Percentiles rank a stretch among this genome's conserved stretches.
Evolutionary conservation across 106 monocot species (phyloP).

Genomic region (Allium sativum): DNA sequence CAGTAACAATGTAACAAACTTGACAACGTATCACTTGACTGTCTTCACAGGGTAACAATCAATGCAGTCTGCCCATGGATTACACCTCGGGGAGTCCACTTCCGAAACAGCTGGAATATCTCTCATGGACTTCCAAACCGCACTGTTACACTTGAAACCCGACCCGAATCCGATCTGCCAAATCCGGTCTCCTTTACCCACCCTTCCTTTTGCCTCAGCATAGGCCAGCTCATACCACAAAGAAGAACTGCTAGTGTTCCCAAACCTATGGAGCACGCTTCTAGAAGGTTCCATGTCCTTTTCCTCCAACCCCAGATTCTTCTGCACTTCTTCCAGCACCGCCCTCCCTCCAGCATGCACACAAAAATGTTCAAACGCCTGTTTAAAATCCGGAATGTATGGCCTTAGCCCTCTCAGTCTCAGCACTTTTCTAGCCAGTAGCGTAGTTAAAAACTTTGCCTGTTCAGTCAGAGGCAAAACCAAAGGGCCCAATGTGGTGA

Average conservation of each 20-base stretch:
- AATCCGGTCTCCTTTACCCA: constrained; percentile 14
- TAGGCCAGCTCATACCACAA: constrained; percentile 18
- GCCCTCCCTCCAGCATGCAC: constrained; percentile 18
- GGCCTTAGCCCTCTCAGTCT: constrained; percentile 5
- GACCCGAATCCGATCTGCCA: constrained; percentile 35
- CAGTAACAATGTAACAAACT: not conserved
- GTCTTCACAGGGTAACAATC: constrained; percentile 7
- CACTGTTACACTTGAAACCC: constrained; percentile 34
- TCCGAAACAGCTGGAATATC: not conserved
- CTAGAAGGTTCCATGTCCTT: constrained; percentile 14
- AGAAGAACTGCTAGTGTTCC: constrained; percentile 19
- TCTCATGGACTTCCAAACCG: constrained; percentile 15
- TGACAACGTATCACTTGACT: too few species aligned
- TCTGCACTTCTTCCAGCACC: constrained; percentile 18
- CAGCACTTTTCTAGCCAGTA: constrained; percentile 2
- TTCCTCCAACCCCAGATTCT: constrained; percentile 11
- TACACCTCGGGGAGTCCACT: not conserved
- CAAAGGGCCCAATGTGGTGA: constrained; percentile 23
- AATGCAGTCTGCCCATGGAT: constrained; percentile 15
- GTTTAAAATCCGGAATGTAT: constrained; percentile 14
- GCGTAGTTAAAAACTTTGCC: constrained; percentile 10
- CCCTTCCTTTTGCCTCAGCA: constrained; percentile 16
- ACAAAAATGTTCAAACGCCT: constrained; percentile 18
- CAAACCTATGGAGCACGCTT: constrained; percentile 14
- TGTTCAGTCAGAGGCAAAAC: constrained; percentile 23